Conservation (phyloP, 441 rosid species). For the Euphorbia celastroides region DNA sequence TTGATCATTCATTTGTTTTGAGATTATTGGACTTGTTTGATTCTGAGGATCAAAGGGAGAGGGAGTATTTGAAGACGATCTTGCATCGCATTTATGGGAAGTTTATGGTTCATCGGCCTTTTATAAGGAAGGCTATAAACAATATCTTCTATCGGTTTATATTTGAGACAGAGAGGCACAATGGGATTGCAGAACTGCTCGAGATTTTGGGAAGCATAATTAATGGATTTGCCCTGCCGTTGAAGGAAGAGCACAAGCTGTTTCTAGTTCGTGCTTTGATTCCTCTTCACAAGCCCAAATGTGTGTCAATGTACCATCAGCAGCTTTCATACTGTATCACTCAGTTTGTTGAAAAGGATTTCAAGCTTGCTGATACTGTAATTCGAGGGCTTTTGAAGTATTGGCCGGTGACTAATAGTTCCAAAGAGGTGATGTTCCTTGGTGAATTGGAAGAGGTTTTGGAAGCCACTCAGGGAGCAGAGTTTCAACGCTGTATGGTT, state of each 20-base stretch:
- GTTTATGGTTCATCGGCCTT: slow-evolving; percentile 81
- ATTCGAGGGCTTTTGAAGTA: slow-evolving; percentile 74
- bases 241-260: slow-evolving; percentile 90
- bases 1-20: slow-evolving; percentile 81
- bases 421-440: slow-evolving; percentile 53
- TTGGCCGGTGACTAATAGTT: slow-evolving; percentile 30
- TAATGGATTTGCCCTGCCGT: slow-evolving; percentile 46
- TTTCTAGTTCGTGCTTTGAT: slow-evolving; percentile 71
- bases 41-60: slow-evolving; percentile 82
- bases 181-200: neutral
- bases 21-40: slow-evolving; percentile 73
- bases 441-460: slow-evolving; percentile 88
- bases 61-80: slow-evolving; percentile 80
- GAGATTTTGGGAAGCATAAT: neutral
- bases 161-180: slow-evolving; percentile 25
- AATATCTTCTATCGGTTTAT: slow-evolving; percentile 63
- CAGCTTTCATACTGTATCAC: slow-evolving; percentile 80
- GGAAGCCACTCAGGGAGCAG: slow-evolving; percentile 78
- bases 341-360: slow-evolving; percentile 87
- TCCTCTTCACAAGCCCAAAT: slow-evolving; percentile 85
- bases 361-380: slow-evolving; percentile 75
- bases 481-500: slow-evolving; percentile 84
- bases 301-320: slow-evolving; percentile 67
- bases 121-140: slow-evolving; percentile 73
- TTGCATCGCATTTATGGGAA: slow-evolving; percentile 72